Conservation (phyloP, 345 rosid species). For the Excoecaria agallocha region DNA sequence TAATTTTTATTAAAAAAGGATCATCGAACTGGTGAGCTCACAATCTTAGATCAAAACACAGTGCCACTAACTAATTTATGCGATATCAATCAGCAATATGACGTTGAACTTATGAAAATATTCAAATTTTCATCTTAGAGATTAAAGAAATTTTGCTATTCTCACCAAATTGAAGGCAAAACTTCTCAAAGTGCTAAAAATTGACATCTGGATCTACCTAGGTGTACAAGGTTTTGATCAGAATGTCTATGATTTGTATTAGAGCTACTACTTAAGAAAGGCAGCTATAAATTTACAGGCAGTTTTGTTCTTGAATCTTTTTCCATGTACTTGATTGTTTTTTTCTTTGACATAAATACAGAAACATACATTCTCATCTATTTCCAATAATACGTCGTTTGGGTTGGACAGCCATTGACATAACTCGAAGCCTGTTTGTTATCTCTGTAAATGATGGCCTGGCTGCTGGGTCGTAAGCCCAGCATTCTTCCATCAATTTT, state of each 20-base stretch:
- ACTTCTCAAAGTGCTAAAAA: too few species aligned
- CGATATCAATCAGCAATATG: too few species aligned
- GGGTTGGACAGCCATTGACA: constrained; percentile 51
- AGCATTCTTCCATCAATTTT: constrained; percentile 82
- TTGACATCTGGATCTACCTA: neutral
- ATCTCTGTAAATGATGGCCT: constrained; percentile 86
- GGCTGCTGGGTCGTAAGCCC: constrained; percentile 61
- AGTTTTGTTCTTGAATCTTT: neutral
- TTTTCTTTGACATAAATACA: neutral
- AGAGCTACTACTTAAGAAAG: constrained; percentile 6
- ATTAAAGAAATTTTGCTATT: too few species aligned
- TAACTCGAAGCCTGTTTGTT: constrained; percentile 50
- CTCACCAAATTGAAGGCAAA: too few species aligned
- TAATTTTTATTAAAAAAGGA: too few species aligned
- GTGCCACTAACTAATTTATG: too few species aligned
- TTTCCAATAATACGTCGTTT: constrained; percentile 35
- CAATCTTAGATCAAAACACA: too few species aligned
- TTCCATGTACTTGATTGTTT: neutral
- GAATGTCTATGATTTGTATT: neutral
- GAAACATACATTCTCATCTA: constrained; percentile 17
- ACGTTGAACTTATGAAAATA: too few species aligned
- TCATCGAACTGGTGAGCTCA: too few species aligned
- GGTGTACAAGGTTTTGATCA: constrained; percentile 6
- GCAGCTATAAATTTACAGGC: neutral
- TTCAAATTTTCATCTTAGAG: too few species aligned